Base-by-base conservation (phyloP, 2,329 filamentous ascomycete species). In the Neopestalotiopsis sp. region DNA sequence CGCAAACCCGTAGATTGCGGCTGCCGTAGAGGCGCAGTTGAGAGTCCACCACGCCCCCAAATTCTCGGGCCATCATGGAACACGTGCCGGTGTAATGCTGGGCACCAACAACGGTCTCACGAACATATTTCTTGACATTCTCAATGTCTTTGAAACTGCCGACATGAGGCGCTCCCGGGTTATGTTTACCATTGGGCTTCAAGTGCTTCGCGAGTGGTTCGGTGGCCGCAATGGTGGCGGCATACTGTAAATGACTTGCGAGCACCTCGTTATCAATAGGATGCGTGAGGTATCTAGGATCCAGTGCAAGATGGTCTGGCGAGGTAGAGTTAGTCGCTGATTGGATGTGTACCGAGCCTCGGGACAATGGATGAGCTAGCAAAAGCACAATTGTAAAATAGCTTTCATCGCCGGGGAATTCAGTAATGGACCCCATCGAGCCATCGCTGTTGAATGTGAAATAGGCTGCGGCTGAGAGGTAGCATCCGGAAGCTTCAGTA, bases 281-380 rank as follows among this genome's bases (percentile, higher is more conserved):
- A 58, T 69, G 65, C 5, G 14, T 24, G 42, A 67, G 45, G 20
- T 20, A 64, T 14, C 34, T 28, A 1, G 65, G 65, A 34, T 67
- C 59, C 6, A 69, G n/a, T 24, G 62, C 57, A 12, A 69, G 34
- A 3, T 53, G 32, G 45, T 42, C 40, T 0, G 38, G 38, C 14
- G 61, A 10, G 4, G 14, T n/a, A 3, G 17, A n/a, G 5, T 59
- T 59, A 2, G 57, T 14, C 9, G 67, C 63, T 3, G n/a, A 32
- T 32, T 34, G 40, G 59, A 69, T 40, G 42, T 69, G 63, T 34
- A 62, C 61, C 17, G 70, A 70, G 49, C 70, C 70, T 5, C 70
- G 68, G 20, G 70, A 71, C 5, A 71, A 63, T 3, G 68, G 68
- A 34, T 68, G 68, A 3, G 68, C 59, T 5, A 70, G 65, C 17